Evolutionary conservation across 768 basidiomycete species (phyloP).

Genomic region (Lentinula sp.): DNA sequence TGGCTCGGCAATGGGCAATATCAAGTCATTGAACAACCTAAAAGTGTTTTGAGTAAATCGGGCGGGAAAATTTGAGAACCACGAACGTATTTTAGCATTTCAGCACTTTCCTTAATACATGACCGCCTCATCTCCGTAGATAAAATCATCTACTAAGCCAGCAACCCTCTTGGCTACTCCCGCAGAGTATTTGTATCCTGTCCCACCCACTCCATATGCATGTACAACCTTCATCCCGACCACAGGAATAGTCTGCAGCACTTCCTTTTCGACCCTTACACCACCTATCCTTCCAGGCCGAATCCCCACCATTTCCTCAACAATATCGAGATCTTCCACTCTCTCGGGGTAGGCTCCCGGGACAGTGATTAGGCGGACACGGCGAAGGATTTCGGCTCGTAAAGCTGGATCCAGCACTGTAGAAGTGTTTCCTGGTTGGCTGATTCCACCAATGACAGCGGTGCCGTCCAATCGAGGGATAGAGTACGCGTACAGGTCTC

Average conservation of each 20-base stretch:
- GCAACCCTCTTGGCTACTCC: slow-evolving; percentile 1
- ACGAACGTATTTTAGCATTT: too few species aligned
- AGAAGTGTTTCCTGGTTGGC: slow-evolving; percentile 1
- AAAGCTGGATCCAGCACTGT: neutral
- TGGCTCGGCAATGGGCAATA: too few species aligned
- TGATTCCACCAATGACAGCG: slow-evolving; percentile 4
- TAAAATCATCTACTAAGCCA: neutral
- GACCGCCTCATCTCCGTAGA: neutral
- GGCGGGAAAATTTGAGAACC: neutral
- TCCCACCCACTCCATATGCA: slow-evolving; percentile 7
- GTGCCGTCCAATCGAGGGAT: slow-evolving; percentile 4
- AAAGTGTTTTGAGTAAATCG: too few species aligned
- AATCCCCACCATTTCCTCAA: neutral
- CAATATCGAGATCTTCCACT: slow-evolving; percentile 6
- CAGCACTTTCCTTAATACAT: neutral
- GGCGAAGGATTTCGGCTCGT: neutral
- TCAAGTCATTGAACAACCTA: too few species aligned
- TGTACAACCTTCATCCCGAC: slow-evolving; percentile 5
- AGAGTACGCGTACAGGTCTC: slow-evolving; percentile 1
- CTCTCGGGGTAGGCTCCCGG: slow-evolving; percentile 1
- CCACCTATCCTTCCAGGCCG: slow-evolving; percentile 4
- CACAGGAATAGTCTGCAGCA: neutral
- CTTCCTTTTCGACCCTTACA: slow-evolving; percentile 3
- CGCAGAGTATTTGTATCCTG: slow-evolving; percentile 7
- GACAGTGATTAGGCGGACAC: neutral